Evolutionary conservation across 2,329 filamentous ascomycete genomes (phyloP), one percentile per base, ranked within the genome.

Genomic region (Colletotrichum theobromicola): DNA sequence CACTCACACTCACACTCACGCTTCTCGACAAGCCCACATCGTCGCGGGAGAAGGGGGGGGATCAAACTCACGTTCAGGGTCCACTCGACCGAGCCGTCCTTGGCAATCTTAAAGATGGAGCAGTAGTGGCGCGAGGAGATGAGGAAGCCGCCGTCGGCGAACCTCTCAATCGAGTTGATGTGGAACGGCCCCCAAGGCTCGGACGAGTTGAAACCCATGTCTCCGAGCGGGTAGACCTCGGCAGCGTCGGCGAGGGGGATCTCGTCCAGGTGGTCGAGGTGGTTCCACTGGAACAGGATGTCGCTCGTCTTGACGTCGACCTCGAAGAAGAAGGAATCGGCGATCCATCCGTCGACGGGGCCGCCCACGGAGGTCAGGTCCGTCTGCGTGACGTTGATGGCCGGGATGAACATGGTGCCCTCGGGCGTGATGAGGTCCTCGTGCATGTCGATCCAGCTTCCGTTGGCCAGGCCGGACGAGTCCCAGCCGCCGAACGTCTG

Each of bases 121-220:
- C 85, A 85, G 65, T 85, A 83, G 77, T 90, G 85, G 2, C 89
- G 86, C 1, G 86, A 84, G 0, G 89, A 91, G n/a, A 92, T 83
- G 13, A 91, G 79, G 71, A 89, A 92, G 77, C 91, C 87, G 6
- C 88, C 88, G 0, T 84, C 77, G 0, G 80, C 77, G 67, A 87
- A 86, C 78, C 90, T 90, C 77, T 90, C 87, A 32, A 91, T 81
- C 42, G 88, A 88, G 81, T 91, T 90, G 80, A 91, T 87, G 79
- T 90, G 89, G 79, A 90, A 90, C 75, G 86, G 90, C 79, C 91
- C 89, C 81, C 88, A 91, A 1, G 85, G 83, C 26, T 79, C 78
- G 5, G 78, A 77, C 57, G 77, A 77, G 42, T 78, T 80, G 30
- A 75, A 78, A 6, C 81, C 80, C 24, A 76, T 72, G 21, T 77